phyloP scores from a whole-genome alignment of 2,329 filamentous ascomycete species.

The Microsporum canis region DNA sequence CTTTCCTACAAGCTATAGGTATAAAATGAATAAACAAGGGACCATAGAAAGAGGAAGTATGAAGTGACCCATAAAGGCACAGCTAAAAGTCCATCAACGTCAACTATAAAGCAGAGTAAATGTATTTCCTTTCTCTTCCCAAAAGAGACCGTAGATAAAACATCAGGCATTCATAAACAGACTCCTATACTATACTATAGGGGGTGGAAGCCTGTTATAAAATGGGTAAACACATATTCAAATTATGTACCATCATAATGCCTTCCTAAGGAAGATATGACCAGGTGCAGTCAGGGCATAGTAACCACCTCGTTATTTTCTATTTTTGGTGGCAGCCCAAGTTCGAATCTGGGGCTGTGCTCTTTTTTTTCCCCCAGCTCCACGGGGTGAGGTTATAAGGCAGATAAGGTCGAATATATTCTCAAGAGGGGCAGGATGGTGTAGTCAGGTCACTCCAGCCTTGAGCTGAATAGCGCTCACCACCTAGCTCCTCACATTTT shows the following conservation, averaged over 20 bases:
- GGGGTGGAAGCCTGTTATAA: background rate
- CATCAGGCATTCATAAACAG: background rate
- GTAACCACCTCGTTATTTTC: background rate
- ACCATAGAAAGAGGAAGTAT: too few species aligned
- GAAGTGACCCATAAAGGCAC: too few species aligned
- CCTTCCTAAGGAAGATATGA: background rate
- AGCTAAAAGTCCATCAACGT: too few species aligned
- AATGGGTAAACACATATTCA: background rate
- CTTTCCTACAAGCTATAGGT: background rate
- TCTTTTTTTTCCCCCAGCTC: background rate
- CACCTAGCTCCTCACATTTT: background rate
- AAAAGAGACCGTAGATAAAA: background rate
- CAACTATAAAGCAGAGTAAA: background rate
- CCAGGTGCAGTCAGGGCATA: background rate
- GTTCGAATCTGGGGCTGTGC: background rate
- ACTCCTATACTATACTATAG: background rate
- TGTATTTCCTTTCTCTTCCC: too few species aligned
- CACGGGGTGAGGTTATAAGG: background rate
- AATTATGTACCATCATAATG: background rate
- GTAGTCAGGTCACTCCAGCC: background rate
- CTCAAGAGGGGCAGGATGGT: background rate
- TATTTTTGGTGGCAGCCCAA: background rate
- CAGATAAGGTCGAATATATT: background rate
- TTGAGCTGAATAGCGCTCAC: background rate
- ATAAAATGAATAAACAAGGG: background rate